These are phyloP conservation scores for Trypanosoma platydactyli DNA, from an alignment of 208 protist species.

Conservation along the genomic window DNA sequence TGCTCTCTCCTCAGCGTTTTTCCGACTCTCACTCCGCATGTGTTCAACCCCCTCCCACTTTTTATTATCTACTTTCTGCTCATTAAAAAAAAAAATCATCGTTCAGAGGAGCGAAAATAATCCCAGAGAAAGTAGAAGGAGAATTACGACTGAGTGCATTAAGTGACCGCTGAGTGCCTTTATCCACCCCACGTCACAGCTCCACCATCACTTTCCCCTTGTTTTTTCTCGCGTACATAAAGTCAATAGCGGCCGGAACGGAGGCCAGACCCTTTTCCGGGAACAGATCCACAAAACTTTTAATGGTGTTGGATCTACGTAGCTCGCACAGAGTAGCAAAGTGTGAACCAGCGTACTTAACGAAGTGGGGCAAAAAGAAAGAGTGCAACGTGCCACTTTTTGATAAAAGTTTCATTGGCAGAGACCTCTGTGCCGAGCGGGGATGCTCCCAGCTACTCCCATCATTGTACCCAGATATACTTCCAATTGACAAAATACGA, in stretches of 20 bases:
- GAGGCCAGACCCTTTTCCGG: slow-evolving; percentile 62
- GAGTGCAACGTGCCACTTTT: slow-evolving; percentile 80
- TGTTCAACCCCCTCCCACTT: too few relatives aligned
- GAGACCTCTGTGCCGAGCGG: slow-evolving; percentile 25
- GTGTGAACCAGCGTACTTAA: slow-evolving; percentile 59
- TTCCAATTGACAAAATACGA: slow-evolving; percentile 81
- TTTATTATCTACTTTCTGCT: too few relatives aligned
- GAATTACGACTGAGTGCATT: too few relatives aligned
- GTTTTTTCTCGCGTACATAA: slow-evolving; percentile 75
- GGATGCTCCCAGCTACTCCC: slow-evolving; percentile 17
- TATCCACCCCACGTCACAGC: slow-evolving; percentile 27
- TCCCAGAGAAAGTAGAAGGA: too few relatives aligned
- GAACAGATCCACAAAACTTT: slow-evolving; percentile 56
- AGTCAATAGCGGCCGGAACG: slow-evolving; percentile 74
- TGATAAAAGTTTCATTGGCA: slow-evolving; percentile 69
- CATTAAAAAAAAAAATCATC: too few relatives aligned
- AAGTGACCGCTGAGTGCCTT: too few relatives aligned
- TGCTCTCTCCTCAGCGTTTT: too few relatives aligned
- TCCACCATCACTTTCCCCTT: slow-evolving; percentile 82
- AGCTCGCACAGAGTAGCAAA: slow-evolving; percentile 64
- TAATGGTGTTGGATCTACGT: slow-evolving; percentile 46
- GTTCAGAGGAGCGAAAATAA: too few relatives aligned
- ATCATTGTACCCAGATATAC: slow-evolving; percentile 68
- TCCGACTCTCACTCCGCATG: too few relatives aligned
- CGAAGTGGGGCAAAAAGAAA: slow-evolving; percentile 87